Conservation (phyloP, 140 eudicot species). For the Senecio squalidus region DNA sequence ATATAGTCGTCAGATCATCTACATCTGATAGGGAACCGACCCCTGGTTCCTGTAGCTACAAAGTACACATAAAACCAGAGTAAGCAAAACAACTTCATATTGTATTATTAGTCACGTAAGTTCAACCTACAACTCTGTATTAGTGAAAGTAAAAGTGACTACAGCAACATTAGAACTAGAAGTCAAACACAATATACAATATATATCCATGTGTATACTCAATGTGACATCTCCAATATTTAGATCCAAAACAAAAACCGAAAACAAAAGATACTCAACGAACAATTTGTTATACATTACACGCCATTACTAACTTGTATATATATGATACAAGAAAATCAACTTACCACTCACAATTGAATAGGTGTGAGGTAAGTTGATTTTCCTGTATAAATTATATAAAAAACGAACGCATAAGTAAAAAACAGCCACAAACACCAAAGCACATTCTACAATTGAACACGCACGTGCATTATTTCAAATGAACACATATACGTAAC, state of each 20-base stretch:
- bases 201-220: neutral
- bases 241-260: neutral
- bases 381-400: too few relatives aligned
- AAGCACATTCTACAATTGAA: neutral
- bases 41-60: slow-evolving; percentile 53
- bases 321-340: neutral
- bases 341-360: neutral
- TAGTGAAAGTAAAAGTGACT: neutral
- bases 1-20: slow-evolving; percentile 89
- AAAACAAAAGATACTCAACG: neutral
- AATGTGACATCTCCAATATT: neutral
- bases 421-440: neutral
- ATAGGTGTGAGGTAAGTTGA: too few relatives aligned
- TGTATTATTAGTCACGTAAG: too few relatives aligned
- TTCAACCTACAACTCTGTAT: slow-evolving; percentile 1
- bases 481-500: too few relatives aligned
- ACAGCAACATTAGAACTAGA: neutral
- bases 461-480: too few relatives aligned
- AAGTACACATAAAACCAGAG: slow-evolving; percentile 16
- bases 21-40: slow-evolving; percentile 74
- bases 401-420: neutral
- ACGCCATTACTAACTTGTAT: neutral
- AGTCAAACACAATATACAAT: too few relatives aligned
- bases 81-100: slow-evolving; percentile 13
- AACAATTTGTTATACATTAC: neutral